Base-by-base conservation (phyloP, 179 eudicot genomes). In the Nepenthes alata region DNA sequence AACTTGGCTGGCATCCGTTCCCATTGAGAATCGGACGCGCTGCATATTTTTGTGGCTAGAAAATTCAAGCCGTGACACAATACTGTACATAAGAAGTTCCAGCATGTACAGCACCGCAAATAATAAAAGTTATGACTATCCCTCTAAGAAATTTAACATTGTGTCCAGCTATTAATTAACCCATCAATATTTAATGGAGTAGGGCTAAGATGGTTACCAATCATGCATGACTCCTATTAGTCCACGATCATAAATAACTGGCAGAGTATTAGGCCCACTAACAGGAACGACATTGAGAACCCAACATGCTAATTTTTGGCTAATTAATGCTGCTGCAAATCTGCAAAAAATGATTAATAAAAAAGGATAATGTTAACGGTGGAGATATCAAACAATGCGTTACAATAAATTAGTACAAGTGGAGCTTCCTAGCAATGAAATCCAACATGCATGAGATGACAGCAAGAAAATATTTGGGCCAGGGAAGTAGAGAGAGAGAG, bases 191-290 rank as follows among this genome's bases (percentile, higher is more conserved):
- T 5, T 9, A 9, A 48, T 8, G 12, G 6, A 48, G 52, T 11
- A 2, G 5, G 0, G 25, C 25, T 0, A 1, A 12, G 50, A 15
- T 0, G 3, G 54, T 38, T 79, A 90, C 98, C 99, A 94, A 70
- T 94, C 99, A 73, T 94, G 97, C 96, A 84, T 77, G 69, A 87
- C 99, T 74, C 99, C 99, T 54, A 90, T 63, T 70, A 93, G 87
- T 68, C 97, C 99, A 66, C 99, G 95, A 59, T 93, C 97, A 69
- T 81, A 83, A 39, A 93, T 93, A 57, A 90, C 96, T 16, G 97
- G 95, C 66, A 93, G 78, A 3, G 95, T 85, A 78, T 93, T 93
- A 48, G 87, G 83, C 37, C 96, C 99, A 67, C 95, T 90, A 67
- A 81, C 85, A 67, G 99, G 97, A 66, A 90, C 91, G 63, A 87